Percentiles rank a stretch among this genome's conserved stretches.
phyloP scores from a whole-genome alignment of 352 stramenopile genomes.

The Phytophthora pinifolia region DNA sequence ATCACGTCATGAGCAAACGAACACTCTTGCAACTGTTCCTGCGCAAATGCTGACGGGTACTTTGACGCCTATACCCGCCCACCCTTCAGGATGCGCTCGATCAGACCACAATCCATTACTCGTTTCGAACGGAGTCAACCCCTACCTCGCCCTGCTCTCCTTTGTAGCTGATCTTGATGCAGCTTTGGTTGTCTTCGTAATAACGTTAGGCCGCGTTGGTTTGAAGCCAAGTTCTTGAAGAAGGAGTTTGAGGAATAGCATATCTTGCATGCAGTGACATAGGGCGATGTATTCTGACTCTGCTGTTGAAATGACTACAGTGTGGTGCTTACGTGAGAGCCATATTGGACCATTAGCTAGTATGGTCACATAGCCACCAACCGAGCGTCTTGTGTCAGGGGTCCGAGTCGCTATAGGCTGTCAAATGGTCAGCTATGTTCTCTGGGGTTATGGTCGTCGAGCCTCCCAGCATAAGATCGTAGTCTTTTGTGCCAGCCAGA shows the following conservation, averaged over 20 bases:
- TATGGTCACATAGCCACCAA: slow-evolving; percentile 7
- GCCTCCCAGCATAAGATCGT: slow-evolving; percentile 7
- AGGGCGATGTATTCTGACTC: slow-evolving; percentile 3
- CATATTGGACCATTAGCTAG: slow-evolving; percentile 3
- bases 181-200: slow-evolving; percentile 42
- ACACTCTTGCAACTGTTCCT: too few relatives aligned
- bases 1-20: too few relatives aligned
- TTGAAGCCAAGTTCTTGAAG: slow-evolving; percentile 1
- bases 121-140: too few relatives aligned
- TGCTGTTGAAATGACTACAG: slow-evolving; percentile 5
- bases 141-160: too few relatives aligned
- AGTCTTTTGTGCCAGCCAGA: slow-evolving; percentile 11
- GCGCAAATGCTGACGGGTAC: too few relatives aligned
- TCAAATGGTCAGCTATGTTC: slow-evolving; percentile 9
- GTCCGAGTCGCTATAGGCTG: slow-evolving; percentile 12
- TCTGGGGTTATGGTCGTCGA: neutral
- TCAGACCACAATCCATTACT: too few relatives aligned
- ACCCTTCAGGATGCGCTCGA: too few relatives aligned
- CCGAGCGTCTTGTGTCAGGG: slow-evolving; percentile 1
- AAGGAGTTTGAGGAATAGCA: slow-evolving; percentile 6
- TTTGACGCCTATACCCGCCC: too few relatives aligned
- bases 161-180: slow-evolving; percentile 35
- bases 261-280: slow-evolving; percentile 10
- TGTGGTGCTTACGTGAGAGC: slow-evolving; percentile 15
- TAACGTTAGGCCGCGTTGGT: slow-evolving; percentile 7